These are phyloP conservation scores for Coemansia interrupta DNA, from an alignment of 192 early-diverging fungal species.

Conservation along the genomic window DNA sequence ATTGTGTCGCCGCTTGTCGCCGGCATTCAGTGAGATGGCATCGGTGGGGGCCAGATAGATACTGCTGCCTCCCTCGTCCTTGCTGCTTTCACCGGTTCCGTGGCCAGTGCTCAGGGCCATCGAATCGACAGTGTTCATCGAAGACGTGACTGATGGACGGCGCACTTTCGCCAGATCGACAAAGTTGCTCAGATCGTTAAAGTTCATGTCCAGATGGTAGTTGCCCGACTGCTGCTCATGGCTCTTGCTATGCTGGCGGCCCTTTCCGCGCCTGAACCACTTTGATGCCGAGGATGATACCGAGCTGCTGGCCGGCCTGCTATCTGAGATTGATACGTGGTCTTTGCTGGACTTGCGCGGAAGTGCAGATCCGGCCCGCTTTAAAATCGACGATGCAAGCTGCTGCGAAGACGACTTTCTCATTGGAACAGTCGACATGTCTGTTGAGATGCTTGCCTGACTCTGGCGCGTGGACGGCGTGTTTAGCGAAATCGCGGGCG, in stretches of 20 bases:
- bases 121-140: slow-evolving; percentile 42
- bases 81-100: slow-evolving; percentile 31
- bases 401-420: slow-evolving; percentile 18
- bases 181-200: slow-evolving; percentile 47
- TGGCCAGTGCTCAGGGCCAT: slow-evolving; percentile 27
- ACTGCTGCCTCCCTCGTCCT: slow-evolving; percentile 16
- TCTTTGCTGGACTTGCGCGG: slow-evolving; percentile 23
- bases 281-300: slow-evolving; percentile 20
- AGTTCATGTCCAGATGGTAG: slow-evolving; percentile 54
- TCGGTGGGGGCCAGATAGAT: slow-evolving; percentile 10
- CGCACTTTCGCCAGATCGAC: slow-evolving; percentile 50
- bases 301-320: slow-evolving; percentile 16
- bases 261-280: slow-evolving; percentile 45
- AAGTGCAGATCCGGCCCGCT: slow-evolving; percentile 32
- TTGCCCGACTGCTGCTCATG: slow-evolving; percentile 15
- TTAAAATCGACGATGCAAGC: slow-evolving; percentile 21
- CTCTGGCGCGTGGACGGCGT: slow-evolving; percentile 32
- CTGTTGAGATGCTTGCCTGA: slow-evolving; percentile 22
- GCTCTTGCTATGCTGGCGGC: slow-evolving; percentile 18
- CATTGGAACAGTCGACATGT: slow-evolving; percentile 2
- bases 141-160: slow-evolving; percentile 46
- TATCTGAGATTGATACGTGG: slow-evolving; percentile 1
- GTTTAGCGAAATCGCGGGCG: slow-evolving; percentile 17
- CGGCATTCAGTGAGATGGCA: slow-evolving; percentile 15
- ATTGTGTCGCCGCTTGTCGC: slow-evolving; percentile 28